Base-by-base conservation (phyloP, 2,329 filamentous ascomycete genomes). In the Colletotrichum musae region DNA sequence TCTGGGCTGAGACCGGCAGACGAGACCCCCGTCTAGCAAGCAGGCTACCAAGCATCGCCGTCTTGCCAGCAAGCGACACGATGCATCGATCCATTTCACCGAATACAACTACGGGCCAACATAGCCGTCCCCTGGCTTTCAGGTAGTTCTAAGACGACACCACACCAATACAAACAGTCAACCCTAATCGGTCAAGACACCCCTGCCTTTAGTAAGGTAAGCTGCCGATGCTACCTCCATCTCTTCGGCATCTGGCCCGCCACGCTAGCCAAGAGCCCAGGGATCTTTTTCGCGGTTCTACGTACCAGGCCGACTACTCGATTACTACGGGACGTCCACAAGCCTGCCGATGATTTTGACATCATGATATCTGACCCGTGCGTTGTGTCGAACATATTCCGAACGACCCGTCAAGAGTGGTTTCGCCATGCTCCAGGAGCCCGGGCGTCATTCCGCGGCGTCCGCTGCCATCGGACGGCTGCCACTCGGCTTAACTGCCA, bases 121-220 rank as follows among this genome's bases (percentile, higher is more conserved):
- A 28, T 18, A 26, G 24, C 26, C n/a, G 47, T 15, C 45, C 51
- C 58, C 36, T 52, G 58, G 36, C 26, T 58, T 43, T 68, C 65
- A 68, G 64, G 43, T 64, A 52, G 58, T 36, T n/a, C 64, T 32
- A 24, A 58, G 18, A 24, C 65, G 45, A 47, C 58, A 58, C 62
- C 54, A 52, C 47, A 28, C 36, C 47, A 43, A 26, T 18, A 18
- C 21, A 12, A 50, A 24, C 12, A 50, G 18, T 9, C 32, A 36
- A 36, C 32, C 32, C 32, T 36, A 50, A 12, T 21, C n/a, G 21
- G 47, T 6, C 47, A 6, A 21, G 21, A 24, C 21, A 50, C 47
- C 41, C 41, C 41, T 58, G 56, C 13, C 26, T 12, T 15, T 24
- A 32, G 18, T 32, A 32, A 32, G 41, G 45, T 59, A 59, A 59